Evolutionary conservation across 441 rosid genomes (phyloP).

Genomic region (Euphorbia schlechtendalii): DNA sequence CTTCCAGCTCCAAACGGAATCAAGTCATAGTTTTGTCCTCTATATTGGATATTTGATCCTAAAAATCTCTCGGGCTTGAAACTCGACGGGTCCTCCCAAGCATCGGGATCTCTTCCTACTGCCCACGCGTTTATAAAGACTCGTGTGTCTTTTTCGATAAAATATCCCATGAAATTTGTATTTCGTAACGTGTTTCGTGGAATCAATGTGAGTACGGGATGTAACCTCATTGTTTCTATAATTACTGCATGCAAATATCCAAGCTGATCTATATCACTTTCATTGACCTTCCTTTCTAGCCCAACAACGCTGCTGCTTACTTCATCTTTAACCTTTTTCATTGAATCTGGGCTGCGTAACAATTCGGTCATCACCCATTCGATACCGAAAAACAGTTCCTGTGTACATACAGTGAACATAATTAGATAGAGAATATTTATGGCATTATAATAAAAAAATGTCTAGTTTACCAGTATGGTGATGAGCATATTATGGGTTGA

Average conservation of each 20-base stretch:
- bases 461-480: not conserved
- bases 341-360: slow-evolving; percentile 4
- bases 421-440: no score
- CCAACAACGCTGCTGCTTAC: slow-evolving; percentile 14
- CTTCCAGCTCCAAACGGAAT: slow-evolving; percentile 33
- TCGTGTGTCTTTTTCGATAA: no score
- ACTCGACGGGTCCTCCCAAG: no score
- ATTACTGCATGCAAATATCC: slow-evolving; percentile 33
- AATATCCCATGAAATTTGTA: no score
- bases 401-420: slow-evolving; percentile 3
- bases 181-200: no score
- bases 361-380: slow-evolving; percentile 7
- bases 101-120: no score
- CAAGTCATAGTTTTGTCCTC: slow-evolving; percentile 24
- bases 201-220: slow-evolving; percentile 36
- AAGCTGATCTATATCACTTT: slow-evolving; percentile 19
- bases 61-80: no score
- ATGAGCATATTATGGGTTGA: slow-evolving; percentile 18
- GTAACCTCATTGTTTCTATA: slow-evolving; percentile 39
- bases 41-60: no score
- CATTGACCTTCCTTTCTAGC: slow-evolving; percentile 7
- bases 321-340: slow-evolving; percentile 18
- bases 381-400: not conserved
- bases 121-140: no score
- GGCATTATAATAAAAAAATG: no score